Base-by-base conservation (phyloP, 495 filamentous ascomycete genomes). In the Neurospora terricola region DNA sequence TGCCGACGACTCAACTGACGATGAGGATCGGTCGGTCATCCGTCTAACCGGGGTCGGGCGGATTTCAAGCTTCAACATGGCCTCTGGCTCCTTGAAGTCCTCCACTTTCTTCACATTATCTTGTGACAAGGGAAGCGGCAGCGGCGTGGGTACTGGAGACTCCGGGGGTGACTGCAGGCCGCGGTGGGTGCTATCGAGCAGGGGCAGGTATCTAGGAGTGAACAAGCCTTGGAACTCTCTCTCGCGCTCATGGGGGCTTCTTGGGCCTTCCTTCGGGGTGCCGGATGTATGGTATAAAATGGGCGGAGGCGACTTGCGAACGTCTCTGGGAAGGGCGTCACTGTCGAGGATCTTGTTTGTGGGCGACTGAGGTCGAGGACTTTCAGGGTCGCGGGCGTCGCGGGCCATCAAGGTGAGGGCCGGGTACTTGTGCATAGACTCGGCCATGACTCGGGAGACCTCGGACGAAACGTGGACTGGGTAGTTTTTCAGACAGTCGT, bases 161-260 rank as follows among this genome's bases (percentile, higher is more conserved):
- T 71, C 70, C 18, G 77, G 76, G 6, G 80, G 75, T 48, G 79
- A 78, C 69, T 75, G 74, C 36, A 45, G 74, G 66, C 66, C 72
- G 71, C 81, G 83, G 54, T 82, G 78, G 38, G 76, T 78, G 70
- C 81, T 81, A 73, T 88, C 87, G 45, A 90, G 86, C 45, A 90
- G 80, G 68, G 88, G 87, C 40, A 90, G 82, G 75, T 87, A 90
- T 70, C 79, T 84, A 27, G 88, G 88, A 16, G 87, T 90, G 76
- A 90, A 90, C 23, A 90, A 74, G 42, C 88, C 88, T 42, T 87
- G 85, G 73, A 90, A 87, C 73, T 89, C 88, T 72, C 81, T 81
- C 75, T 88, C 87, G 37, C 85, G 84, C 70, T 86, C 85, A 79
- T 86, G 84, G 48, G 84, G 82, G 42, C 79, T 84, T 48, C 80